Percentiles rank a stretch among this genome's conserved stretches.
phyloP scores from a whole-genome alignment of 2,329 filamentous ascomycete species.

The Phialocephala sp. region DNA sequence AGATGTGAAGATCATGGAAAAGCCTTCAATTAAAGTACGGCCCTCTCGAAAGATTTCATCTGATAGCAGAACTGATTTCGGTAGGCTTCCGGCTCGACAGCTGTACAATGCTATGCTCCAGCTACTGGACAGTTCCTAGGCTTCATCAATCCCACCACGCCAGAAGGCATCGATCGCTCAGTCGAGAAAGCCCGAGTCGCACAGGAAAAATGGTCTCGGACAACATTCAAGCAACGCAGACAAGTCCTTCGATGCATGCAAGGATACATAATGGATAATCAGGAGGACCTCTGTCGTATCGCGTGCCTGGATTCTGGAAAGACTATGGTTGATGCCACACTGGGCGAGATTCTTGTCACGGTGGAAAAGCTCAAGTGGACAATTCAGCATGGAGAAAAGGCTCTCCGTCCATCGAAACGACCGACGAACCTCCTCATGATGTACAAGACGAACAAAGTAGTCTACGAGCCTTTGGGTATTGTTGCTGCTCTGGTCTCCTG shows the following conservation, averaged over 20 bases:
- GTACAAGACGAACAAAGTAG: slow-evolving; percentile 91
- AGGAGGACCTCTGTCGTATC: slow-evolving; percentile 82
- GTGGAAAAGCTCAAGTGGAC: slow-evolving; percentile 96
- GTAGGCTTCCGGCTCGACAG: slow-evolving; percentile 64
- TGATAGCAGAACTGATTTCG: slow-evolving; percentile 14
- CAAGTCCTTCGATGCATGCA: slow-evolving; percentile 82
- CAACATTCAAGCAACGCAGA: slow-evolving; percentile 77
- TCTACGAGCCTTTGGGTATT: slow-evolving; percentile 91
- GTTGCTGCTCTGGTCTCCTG: slow-evolving; percentile 92
- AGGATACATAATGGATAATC: slow-evolving; percentile 84
- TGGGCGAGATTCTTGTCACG: slow-evolving; percentile 94
- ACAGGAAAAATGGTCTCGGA: slow-evolving; percentile 78
- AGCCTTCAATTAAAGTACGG: slow-evolving; percentile 64
- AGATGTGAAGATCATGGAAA: slow-evolving; percentile 61
- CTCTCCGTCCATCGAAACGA: slow-evolving; percentile 71
- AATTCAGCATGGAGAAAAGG: slow-evolving; percentile 84
- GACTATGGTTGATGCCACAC: slow-evolving; percentile 90
- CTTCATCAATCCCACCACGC: slow-evolving; percentile 75
- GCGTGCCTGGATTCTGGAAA: slow-evolving; percentile 95
- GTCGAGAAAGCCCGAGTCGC: slow-evolving; percentile 76
- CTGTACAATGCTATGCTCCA: slow-evolving; percentile 86
- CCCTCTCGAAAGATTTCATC: neutral
- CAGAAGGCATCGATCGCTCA: slow-evolving; percentile 77
- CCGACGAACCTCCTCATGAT: slow-evolving; percentile 93
- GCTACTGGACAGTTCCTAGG: slow-evolving; percentile 87